Base-by-base conservation (phyloP, 116 monocot species). In the Papilionanthe hybrid region DNA sequence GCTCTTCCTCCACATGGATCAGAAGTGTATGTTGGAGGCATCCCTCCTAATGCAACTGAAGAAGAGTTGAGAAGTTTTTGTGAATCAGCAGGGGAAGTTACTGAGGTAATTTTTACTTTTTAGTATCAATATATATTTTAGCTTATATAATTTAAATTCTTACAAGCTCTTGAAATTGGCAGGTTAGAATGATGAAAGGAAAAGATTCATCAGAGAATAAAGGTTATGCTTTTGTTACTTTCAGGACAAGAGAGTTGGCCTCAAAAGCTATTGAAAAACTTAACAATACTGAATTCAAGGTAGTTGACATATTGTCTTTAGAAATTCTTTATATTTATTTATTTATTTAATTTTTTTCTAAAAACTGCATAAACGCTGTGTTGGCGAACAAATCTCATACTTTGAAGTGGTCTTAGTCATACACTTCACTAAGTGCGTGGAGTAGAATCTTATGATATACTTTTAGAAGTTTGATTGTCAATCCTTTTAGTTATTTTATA, bases 1-100 rank as follows among this genome's bases (percentile, higher is more conserved):
- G 82, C 88, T 29, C 89, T 90, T 77, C 95, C 95, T 72, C 88
- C 95, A 44, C 93, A 96, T 82, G 95, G 95, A 0, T 92, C 92
- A 57, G 96, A 93, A 75, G 83, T 96, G 66, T 93, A 93, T 86
- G 55, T 93, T 55, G 96, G 92, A 20, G 85, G 86, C 23, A 85
- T 96, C 17, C 86, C 90, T 37, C 29, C 42, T 75, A 86, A 87
- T 86, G 86, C 82, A 42, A 83, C 89, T 65, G 80, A 87, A 74
- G 86, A 88, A 30, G 92, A 96, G n/a, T 74, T 94, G 25, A 90
- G 77, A 63, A 50, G 55, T 12, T 89, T 94, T 66, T 96, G 90
- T 80, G 91, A 92, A 77, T 25, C 90, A 5, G 72, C 87, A 79
- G 96, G 96, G 43, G 92, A 92, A 82, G 92, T 97, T 43, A 55